Evolutionary conservation across 2,329 filamentous ascomycete species (phyloP).

Genomic region (Talaromyces verruculosus): DNA sequence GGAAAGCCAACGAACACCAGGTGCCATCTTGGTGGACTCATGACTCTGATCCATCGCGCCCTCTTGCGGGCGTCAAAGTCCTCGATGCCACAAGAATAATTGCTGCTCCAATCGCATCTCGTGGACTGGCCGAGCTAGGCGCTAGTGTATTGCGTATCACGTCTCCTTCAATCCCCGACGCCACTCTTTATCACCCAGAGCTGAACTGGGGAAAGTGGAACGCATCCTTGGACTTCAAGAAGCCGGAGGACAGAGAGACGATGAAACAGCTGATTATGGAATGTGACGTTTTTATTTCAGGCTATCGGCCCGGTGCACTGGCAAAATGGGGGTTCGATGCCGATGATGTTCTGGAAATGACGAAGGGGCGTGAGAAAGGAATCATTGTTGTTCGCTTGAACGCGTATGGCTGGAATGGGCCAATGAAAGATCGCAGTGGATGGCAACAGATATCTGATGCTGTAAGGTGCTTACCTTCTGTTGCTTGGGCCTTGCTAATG

Average conservation of each 20-base stretch:
- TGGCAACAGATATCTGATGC: slow-evolving; percentile 18
- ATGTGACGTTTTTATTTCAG: slow-evolving; percentile 10
- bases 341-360: slow-evolving; percentile 12
- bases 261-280: slow-evolving; percentile 4
- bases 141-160: slow-evolving; percentile 31
- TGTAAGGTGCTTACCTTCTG: neutral
- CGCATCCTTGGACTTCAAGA: slow-evolving; percentile 7
- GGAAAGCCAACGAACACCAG: slow-evolving; percentile 19
- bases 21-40: slow-evolving; percentile 46
- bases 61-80: slow-evolving; percentile 51
- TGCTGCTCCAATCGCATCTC: slow-evolving; percentile 48
- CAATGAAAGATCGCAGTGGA: slow-evolving; percentile 2
- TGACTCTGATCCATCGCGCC: slow-evolving; percentile 37
- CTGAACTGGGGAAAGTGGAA: slow-evolving; percentile 17
- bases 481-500: neutral
- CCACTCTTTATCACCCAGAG: slow-evolving; percentile 13
- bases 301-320: slow-evolving; percentile 8
- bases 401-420: slow-evolving; percentile 13
- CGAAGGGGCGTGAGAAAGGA: slow-evolving; percentile 7
- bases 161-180: slow-evolving; percentile 9
- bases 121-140: slow-evolving; percentile 48
- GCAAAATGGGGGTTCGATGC: slow-evolving; percentile 14
- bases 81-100: slow-evolving; percentile 52
- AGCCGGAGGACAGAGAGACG: slow-evolving; percentile 5
- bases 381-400: slow-evolving; percentile 10